Conservation (phyloP, 169 alveolate genomes). For the Eimeria praecox region DNA sequence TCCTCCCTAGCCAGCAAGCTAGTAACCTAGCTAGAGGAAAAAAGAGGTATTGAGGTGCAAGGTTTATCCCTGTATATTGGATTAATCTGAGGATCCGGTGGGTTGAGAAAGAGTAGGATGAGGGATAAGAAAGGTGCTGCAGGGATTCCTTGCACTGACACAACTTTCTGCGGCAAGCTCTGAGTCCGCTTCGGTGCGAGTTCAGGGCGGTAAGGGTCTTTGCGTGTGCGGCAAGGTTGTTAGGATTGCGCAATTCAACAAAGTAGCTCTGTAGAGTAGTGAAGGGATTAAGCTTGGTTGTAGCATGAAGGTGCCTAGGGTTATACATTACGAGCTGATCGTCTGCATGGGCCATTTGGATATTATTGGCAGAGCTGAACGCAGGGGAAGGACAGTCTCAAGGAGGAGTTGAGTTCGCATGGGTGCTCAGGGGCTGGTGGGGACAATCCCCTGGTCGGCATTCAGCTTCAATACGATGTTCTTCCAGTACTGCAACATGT, state of each 20-base stretch:
- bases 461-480: conserved; percentile 93
- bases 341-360: neutral
- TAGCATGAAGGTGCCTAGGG: too few relatives aligned
- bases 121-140: neutral
- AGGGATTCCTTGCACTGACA: neutral
- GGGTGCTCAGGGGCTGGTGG: conserved; percentile 89
- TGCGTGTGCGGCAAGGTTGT: neutral
- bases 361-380: neutral
- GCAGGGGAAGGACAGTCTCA: neutral
- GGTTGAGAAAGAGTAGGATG: neutral
- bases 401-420: neutral
- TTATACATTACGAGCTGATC: neutral
- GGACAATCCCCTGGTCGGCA: conserved; percentile 95
- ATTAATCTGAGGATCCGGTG: neutral
- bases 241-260: neutral
- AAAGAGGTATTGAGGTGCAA: neutral
- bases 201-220: neutral
- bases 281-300: neutral
- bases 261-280: neutral
- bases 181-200: neutral
- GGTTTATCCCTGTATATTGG: neutral
- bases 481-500: conserved; percentile 93
- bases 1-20: neutral
- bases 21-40: neutral
- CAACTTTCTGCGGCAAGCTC: neutral